Evolutionary conservation across 495 filamentous ascomycete genomes (phyloP), one percentile per base, ranked within the genome.

Genomic region (Neurospora sp.): DNA sequence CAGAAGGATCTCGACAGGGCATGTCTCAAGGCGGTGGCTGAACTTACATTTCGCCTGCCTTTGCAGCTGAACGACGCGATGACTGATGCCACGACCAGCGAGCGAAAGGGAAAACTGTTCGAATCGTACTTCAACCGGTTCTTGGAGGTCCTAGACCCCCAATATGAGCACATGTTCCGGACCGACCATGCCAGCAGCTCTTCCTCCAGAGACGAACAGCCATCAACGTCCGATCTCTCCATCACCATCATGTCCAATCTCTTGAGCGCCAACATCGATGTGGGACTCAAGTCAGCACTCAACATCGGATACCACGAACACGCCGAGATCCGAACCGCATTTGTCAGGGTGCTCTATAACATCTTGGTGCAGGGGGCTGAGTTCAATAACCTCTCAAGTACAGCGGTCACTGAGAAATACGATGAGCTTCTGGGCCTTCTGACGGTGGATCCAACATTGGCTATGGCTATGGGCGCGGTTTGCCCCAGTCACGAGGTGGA

Each of bases 251-350:
- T 91, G 42, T 90, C 88, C 22, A 91, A 91, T 72, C 83, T 91
- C 3, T 78, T 91, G 44, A 90, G 88, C 72, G 89, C 89, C 4
- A 91, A 91, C 76, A 89, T 91, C 41, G 89, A 91, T 77, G 89
- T 91, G 20, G 89, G 89, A 2, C 79, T 91, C 18, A 90, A 91
- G 78, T 87, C 89, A 75, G 88, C 87, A 11, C 79, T 91, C 31
- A 86, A 84, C 73, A 89, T 91, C 73, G 89, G 89, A 7, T 91
- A 91, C 73, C 87, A 91, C 73, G 87, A 91, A 77, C 88, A 89
- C 75, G 78, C 88, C 11, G 88, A 90, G 76, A 90, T 90, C 70
- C 83, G 89, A 46, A 91, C 89, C 9, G 89, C 89, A 22, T 91
- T 91, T 75, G 86, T 91, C 72, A 87, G 87, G 74, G 89, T 91